Evolutionary conservation across 148 eudicot genomes (phyloP), one percentile per base, ranked within the genome.

Genomic region (Dysphania ambrosioides): DNA sequence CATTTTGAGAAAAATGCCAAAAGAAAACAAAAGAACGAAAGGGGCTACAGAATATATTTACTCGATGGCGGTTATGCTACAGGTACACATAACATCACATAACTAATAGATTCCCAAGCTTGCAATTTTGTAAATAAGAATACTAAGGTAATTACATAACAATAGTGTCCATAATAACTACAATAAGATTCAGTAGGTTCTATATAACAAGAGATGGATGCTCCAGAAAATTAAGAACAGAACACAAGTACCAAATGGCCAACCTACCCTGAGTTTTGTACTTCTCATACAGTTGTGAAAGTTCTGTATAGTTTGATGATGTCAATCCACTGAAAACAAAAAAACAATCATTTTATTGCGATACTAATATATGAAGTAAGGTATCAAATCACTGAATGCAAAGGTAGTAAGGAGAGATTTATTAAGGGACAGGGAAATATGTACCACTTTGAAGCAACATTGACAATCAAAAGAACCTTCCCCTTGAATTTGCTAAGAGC

Each of bases 401-500:
- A 57, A 57, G n/a, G 30, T 0, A 26, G 26, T 15, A 9, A 3
- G 2, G 23, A 19, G 18, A 64, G 42, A 74, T 23, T n/a, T n/a
- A n/a, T n/a, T n/a, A n/a, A n/a, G n/a, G n/a, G n/a, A n/a, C n/a
- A n/a, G n/a, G n/a, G 8, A 3, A 35, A 21, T 66, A 49, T 44
- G 57, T 91, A 93, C 97, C 98, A 93, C 87, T 64, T 82, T 41
- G 97, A 93, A 80, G 98, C 98, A 81, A 93, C 97, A 80, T 93
- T 93, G 76, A 93, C 97, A 80, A 91, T 87, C 65, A 91, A 82
- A 44, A 91, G 88, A 72, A 83, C 88, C 80, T 86, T 91, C 66
- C 97, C 95, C 79, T 93, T 89, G 78, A 93, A 91, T 81, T 86
- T 88, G 88, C 75, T 82, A 3, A 93, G 97, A 70, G 93, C 75